phyloP scores from a whole-genome alignment of 2,329 filamentous ascomycete species.

The Cercospora sp. region DNA sequence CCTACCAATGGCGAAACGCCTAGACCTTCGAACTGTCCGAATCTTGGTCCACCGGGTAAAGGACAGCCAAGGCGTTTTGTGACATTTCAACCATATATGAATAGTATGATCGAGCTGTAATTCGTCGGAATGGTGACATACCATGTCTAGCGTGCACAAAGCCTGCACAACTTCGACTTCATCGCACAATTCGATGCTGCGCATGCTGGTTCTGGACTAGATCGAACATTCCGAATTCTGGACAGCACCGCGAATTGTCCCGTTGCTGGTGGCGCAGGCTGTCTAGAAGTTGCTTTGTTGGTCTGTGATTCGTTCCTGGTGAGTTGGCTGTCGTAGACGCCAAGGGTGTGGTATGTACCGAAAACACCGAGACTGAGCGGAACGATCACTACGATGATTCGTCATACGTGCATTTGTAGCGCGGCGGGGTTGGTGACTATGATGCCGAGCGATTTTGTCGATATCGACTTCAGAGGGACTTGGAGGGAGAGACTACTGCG shows the following conservation, averaged over 20 bases:
- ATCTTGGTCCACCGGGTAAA: not conserved
- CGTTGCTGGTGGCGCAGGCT: not conserved
- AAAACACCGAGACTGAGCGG: slow-evolving; percentile 3
- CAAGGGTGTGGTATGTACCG: not conserved
- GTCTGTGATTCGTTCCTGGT: not conserved
- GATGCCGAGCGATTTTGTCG: not conserved
- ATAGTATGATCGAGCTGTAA: not conserved
- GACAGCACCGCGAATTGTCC: not conserved
- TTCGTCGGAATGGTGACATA: not conserved
- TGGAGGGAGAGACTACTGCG: not conserved
- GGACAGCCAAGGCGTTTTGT: not conserved
- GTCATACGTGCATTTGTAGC: not conserved
- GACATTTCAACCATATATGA: not conserved
- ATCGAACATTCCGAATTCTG: not conserved
- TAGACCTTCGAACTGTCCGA: not conserved
- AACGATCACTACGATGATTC: not conserved
- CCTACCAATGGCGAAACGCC: not conserved
- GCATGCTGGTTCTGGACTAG: not conserved
- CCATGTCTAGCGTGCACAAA: not conserved
- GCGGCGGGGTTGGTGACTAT: not conserved
- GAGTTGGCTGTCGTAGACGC: not conserved
- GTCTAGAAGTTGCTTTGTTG: not conserved
- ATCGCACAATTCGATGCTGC: not conserved
- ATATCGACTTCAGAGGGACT: fast-evolving
- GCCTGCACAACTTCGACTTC: not conserved